Evolutionary conservation across 257 asterid species (phyloP), one percentile per base, ranked within the genome.

Genomic region (Solanum habrochaites): DNA sequence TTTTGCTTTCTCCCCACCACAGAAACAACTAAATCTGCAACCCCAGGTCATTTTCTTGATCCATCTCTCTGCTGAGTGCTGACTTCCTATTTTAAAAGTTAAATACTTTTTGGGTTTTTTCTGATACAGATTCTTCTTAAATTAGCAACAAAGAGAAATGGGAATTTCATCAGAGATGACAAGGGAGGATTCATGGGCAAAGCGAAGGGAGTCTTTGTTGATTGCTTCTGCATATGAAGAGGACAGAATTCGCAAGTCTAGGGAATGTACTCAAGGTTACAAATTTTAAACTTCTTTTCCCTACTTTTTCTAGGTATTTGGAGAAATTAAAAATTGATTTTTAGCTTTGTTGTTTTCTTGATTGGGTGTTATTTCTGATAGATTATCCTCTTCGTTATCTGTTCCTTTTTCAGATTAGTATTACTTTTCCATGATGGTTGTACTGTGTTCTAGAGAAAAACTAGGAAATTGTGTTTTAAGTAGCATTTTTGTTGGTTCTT

Each of bases 161-260:
- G 90, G 90, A 73, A 87, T 78, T 39, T 56, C 85, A 67, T 40
- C 87, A 60, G 82, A 84, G 18, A 82, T 87, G 87, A 87, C 18
- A 10, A 62, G 27, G 67, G 86, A 52, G n/a, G 62, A 52, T 21
- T 52, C n/a, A 18, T 52, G 86, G 85, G 73, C 83, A 25, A 80
- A 84, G 9, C 66, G 83, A 67, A 86, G 86, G n/a, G 70, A 32
- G 27, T 85, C 91, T 60, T 85, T 89, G 8, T 87, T 84, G 90
- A 88, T 91, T 72, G 88, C 91, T 31, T 91, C 93, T 87, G 90
- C 92, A 12, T 37, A 49, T 20, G 93, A 91, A 73, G 92, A 89
- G 45, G 92, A 85, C 80, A 91, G 88, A 87, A 45, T 88, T 58
- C 91, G 87, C 67, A 90, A 89, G 84, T 87, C 91, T 37, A 86